Evolutionary conservation across 192 early-diverging fungal species (phyloP), one percentile per base, ranked within the genome.

Genomic region (Coemansia sp.): DNA sequence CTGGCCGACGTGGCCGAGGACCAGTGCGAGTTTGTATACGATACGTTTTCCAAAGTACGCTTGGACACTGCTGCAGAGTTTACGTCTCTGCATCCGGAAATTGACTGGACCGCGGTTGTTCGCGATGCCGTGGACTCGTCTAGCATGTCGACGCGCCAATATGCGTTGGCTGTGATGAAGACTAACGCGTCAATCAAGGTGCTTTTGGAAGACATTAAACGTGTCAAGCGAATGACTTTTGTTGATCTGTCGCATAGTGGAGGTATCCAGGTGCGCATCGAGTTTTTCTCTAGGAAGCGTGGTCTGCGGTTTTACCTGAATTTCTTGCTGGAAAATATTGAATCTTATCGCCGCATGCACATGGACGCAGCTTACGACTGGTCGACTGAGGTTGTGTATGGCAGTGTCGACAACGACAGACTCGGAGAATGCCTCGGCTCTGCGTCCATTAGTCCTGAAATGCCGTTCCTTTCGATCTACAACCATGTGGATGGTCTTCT

Each of bases 61-160:
- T 38, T 83, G 35, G 81, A 71, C 45, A 58, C 59, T 12, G 52
- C 75, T 4, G 81, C 75, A 2, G 75, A 83, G 55, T 78, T 83
- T 38, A 72, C 76, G 41, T 83, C 81, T 53, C 64, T 83, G 53
- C 81, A 83, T 38, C 81, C 81, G 0, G 81, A 83, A 12, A 75
- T 83, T n/a, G 75, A 83, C 75, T 83, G 81, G 81, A 68, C 52
- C 38, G 75, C 75, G 4, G 65, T 72, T 33, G 56, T 83, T n/a
- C 65, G 53, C 34, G 67, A 76, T 43, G 69, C 45, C 60, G 60
- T 74, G 18, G 61, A 66, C 32, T 12, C 60, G 12, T 35, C 62
- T 5, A 58, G 62, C 12, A 32, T 66, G 59, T 62, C 66, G 2
- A 71, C 68, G 45, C 65, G 81, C 38, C 81, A 83, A 59, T 77